Percentiles rank a stretch among this genome's conserved stretches.
phyloP scores from a whole-genome alignment of 176 grass and related monocot species.

The Cocos nucifera region DNA sequence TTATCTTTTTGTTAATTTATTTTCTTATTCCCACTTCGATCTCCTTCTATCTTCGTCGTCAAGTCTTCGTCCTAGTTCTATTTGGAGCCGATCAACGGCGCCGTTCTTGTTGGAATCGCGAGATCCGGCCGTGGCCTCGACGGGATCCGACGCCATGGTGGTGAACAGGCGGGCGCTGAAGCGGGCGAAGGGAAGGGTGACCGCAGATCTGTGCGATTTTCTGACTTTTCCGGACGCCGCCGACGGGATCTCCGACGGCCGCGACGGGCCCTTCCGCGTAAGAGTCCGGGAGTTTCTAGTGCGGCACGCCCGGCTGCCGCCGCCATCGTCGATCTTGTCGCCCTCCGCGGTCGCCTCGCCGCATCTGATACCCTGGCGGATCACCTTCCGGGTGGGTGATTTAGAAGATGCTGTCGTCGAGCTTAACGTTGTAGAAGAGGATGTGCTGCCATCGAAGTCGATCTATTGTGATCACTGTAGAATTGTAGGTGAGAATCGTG shows the following conservation, averaged over 20 bases:
- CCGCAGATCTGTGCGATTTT: constrained; percentile 27
- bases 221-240: constrained; percentile 22
- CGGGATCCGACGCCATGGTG: constrained; percentile 47
- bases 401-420: constrained; percentile 25
- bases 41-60: background rate
- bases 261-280: constrained; percentile 61
- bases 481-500: constrained; percentile 72
- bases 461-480: constrained; percentile 96
- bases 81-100: constrained; percentile 21
- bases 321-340: constrained; percentile 53
- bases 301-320: constrained; percentile 50
- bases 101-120: constrained; percentile 19
- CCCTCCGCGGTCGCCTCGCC: constrained; percentile 41
- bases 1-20: constrained; percentile 8
- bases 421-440: constrained; percentile 80
- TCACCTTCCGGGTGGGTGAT: constrained; percentile 42
- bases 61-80: too few relatives aligned
- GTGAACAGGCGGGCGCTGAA: constrained; percentile 90
- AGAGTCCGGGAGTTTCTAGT: constrained; percentile 64
- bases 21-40: background rate
- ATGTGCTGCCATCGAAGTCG: constrained; percentile 80
- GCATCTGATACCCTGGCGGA: constrained; percentile 66
- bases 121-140: constrained; percentile 37
- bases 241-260: constrained; percentile 22
- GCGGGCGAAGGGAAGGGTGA: constrained; percentile 57